Percentiles rank a stretch among this genome's conserved stretches.
Conservation (phyloP, 768 basidiomycete species). For the Lactarius hatsudake region DNA sequence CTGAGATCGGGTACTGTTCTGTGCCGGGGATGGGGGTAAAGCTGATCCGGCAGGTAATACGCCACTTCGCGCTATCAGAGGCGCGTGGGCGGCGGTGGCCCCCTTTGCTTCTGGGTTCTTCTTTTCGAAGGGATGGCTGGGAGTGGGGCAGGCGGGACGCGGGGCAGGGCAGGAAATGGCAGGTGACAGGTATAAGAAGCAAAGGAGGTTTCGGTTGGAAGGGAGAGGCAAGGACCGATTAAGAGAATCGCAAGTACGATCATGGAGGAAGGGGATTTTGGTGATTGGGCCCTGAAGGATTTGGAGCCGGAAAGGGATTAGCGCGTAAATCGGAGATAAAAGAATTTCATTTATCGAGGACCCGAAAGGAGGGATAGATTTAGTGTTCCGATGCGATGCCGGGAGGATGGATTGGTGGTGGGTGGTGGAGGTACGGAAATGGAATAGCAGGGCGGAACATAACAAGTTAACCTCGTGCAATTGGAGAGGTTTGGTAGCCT, state of each 20-base stretch:
- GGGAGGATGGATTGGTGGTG: neutral
- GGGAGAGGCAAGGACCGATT: neutral
- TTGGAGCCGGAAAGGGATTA: slow-evolving; percentile 10
- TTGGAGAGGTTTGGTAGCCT: slow-evolving; percentile 22
- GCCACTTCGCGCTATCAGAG: slow-evolving; percentile 3
- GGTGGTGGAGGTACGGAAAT: slow-evolving; percentile 1
- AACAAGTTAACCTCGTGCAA: slow-evolving; percentile 12
- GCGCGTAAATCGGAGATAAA: slow-evolving; percentile 19
- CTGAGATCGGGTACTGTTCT: neutral
- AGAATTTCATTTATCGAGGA: slow-evolving; percentile 14
- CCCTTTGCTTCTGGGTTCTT: slow-evolving; percentile 9
- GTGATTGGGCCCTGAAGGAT: neutral
- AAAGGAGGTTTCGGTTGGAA: slow-evolving; percentile 8
- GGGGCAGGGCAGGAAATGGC: slow-evolving; percentile 15
- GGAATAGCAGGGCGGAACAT: slow-evolving; percentile 18
- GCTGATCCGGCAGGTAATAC: slow-evolving; percentile 4
- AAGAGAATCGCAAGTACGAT: neutral
- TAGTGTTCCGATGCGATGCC: slow-evolving; percentile 6
- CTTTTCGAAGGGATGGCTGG: slow-evolving; percentile 4
- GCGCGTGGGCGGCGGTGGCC: slow-evolving; percentile 16
- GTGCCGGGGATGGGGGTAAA: neutral
- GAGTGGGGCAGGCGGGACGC: slow-evolving; percentile 3
- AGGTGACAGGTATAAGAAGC: slow-evolving; percentile 11
- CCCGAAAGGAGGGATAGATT: slow-evolving; percentile 20
- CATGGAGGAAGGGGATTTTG: neutral